Evolutionary conservation across 768 basidiomycete genomes (phyloP).

Genomic region (Macrolepiota dolichaula): DNA sequence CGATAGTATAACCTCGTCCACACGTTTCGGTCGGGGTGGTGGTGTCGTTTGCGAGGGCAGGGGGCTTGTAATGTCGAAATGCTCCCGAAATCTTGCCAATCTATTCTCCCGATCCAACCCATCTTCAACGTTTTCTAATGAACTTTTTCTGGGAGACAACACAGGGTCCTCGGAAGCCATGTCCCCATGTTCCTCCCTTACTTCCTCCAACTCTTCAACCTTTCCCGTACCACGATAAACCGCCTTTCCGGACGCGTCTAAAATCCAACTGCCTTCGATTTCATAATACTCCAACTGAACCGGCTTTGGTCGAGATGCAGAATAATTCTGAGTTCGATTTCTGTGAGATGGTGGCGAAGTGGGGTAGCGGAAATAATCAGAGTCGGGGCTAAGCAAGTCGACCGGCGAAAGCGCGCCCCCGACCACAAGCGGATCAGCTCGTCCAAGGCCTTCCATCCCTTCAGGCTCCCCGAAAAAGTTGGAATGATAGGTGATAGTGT

Average conservation of each 20-base stretch:
- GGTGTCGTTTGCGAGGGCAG: constrained; percentile 18
- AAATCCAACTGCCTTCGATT: constrained; percentile 25
- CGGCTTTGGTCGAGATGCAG: not conserved
- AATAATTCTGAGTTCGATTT: constrained; percentile 2
- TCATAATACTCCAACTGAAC: constrained; percentile 4
- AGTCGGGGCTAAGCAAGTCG: not conserved
- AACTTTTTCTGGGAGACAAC: constrained; percentile 9
- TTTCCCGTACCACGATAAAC: constrained; percentile 22
- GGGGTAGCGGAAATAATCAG: not conserved
- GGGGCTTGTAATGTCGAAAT: constrained; percentile 14
- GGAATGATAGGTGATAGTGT: constrained; percentile 4
- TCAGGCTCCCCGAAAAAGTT: not conserved
- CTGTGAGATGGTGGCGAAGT: not conserved
- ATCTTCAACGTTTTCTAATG: not conserved
- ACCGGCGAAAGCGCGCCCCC: constrained; percentile 5
- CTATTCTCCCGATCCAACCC: not conserved
- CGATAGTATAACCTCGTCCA: constrained; percentile 2
- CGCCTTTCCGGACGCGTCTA: constrained; percentile 20
- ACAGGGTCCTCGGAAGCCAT: constrained; percentile 12
- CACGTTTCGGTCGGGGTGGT: constrained; percentile 21
- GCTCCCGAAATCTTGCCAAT: not conserved
- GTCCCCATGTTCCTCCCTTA: constrained; percentile 18
- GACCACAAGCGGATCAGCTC: constrained; percentile 4
- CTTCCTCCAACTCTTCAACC: constrained; percentile 25
- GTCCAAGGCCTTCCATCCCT: not conserved